Conservation (phyloP, 345 rosid genomes). For the Moringa oleifera region DNA sequence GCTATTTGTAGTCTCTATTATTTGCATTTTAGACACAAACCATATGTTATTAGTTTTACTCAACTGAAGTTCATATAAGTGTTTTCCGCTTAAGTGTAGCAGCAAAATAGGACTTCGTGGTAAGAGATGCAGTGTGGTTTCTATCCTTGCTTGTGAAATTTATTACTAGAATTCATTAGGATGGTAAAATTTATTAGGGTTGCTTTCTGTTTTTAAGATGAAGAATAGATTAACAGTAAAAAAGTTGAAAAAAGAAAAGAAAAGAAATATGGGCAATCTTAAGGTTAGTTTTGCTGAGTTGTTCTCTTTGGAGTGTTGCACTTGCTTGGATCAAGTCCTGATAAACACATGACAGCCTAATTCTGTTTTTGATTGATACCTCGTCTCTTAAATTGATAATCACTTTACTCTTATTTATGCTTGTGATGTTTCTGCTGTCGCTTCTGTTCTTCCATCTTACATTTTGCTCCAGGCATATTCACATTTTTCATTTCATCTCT, state of each 20-base stretch:
- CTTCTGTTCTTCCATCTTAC: slow-evolving; percentile 1
- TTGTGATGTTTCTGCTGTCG: too few relatives aligned
- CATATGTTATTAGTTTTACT: too few relatives aligned
- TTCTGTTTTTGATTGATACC: not conserved
- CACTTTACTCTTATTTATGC: too few relatives aligned
- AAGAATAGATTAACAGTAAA: too few relatives aligned
- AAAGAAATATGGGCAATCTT: not conserved
- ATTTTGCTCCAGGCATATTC: not conserved
- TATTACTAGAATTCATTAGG: not conserved
- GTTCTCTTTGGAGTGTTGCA: not conserved
- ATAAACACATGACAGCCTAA: not conserved
- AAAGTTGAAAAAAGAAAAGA: not conserved
- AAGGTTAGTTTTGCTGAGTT: not conserved
- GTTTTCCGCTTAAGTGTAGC: too few relatives aligned
- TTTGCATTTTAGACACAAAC: too few relatives aligned
- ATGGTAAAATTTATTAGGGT: too few relatives aligned
- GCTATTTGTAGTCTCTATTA: too few relatives aligned
- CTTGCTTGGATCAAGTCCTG: not conserved
- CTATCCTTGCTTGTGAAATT: not conserved
- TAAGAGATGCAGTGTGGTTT: not conserved
- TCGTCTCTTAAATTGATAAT: not conserved
- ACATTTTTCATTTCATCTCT: not conserved
- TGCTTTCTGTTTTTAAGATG: too few relatives aligned
- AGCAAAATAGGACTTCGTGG: not conserved
- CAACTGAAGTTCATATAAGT: too few relatives aligned